These are phyloP conservation scores for Carex parvula DNA, from an alignment of 176 grass and related monocot species.

Conservation along the genomic window DNA sequence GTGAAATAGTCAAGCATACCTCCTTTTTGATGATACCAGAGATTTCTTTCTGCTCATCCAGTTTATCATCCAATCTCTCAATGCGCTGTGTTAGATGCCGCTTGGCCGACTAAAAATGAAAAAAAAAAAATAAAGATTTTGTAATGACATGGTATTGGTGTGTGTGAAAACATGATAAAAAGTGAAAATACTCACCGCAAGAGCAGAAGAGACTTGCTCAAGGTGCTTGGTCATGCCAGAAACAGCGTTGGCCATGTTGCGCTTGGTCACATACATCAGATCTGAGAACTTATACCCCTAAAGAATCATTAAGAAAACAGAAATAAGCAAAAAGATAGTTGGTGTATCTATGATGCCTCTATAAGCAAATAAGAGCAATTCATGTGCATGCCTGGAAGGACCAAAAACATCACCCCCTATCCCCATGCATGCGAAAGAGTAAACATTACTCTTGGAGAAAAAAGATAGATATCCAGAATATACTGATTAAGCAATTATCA, in stretches of 20 bases:
- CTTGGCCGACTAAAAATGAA: constrained; percentile 70
- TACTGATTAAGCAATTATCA: neutral
- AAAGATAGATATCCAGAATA: neutral
- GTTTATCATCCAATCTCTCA: constrained; percentile 89
- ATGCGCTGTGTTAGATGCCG: constrained; percentile 94
- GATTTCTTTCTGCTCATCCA: constrained; percentile 93
- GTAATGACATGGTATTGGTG: neutral
- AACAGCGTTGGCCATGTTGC: constrained; percentile 81
- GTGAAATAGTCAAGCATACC: constrained; percentile 40
- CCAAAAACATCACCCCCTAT: neutral
- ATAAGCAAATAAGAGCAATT: neutral
- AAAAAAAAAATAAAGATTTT: neutral
- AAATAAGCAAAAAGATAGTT: constrained; percentile 30
- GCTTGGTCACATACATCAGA: constrained; percentile 97
- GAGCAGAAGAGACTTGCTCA: constrained; percentile 77
- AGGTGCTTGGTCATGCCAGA: constrained; percentile 91
- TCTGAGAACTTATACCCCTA: constrained; percentile 82
- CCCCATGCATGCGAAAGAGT: neutral
- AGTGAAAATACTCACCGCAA: constrained; percentile 57
- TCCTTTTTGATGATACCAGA: constrained; percentile 87
- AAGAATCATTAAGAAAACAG: constrained; percentile 19
- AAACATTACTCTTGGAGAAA: neutral
- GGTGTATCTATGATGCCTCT: neutral
- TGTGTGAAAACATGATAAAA: neutral
- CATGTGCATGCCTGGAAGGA: neutral